A percentile compares a stretch with the other conserved stretches of the same genome.
Evolutionary conservation across 352 stramenopile species (phyloP).

Genomic region (Pilasporangium apinafurcum): DNA sequence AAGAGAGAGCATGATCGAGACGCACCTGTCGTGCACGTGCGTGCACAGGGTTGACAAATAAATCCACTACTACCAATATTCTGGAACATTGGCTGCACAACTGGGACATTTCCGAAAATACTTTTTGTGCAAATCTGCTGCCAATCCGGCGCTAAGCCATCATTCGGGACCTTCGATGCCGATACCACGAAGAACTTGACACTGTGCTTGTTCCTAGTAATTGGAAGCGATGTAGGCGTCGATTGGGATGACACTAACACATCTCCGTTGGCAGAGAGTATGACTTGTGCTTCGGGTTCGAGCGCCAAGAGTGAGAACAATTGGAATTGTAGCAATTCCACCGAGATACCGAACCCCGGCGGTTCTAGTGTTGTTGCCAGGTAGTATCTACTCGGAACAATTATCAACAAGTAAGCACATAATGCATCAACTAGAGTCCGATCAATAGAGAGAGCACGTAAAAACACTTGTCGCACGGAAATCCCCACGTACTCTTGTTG

Average conservation of each 20-base stretch:
- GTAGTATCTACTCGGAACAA: conserved; percentile 22
- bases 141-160: conserved; percentile 32
- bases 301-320: conserved; percentile 60
- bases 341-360: conserved; percentile 14
- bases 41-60: conserved; percentile 57
- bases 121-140: conserved; percentile 52
- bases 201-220: conserved; percentile 6
- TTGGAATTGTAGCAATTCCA: conserved; percentile 66
- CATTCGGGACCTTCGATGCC: not conserved
- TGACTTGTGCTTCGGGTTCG: conserved; percentile 45
- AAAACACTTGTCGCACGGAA: not conserved
- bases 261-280: conserved; percentile 36
- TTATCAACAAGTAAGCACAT: not conserved
- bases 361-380: conserved; percentile 17
- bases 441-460: not conserved
- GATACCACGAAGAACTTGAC: conserved; percentile 39
- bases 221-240: not conserved
- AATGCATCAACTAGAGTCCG: not conserved
- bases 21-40: conserved; percentile 58
- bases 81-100: conserved; percentile 53
- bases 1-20: not conserved
- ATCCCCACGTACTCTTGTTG: conserved; percentile 42
- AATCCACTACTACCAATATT: conserved; percentile 10
- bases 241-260: conserved; percentile 17
- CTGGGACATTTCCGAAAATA: conserved; percentile 34